Evolutionary conservation across 169 alveolate genomes (phyloP).

Genomic region (Cryptosporidium bovis): DNA sequence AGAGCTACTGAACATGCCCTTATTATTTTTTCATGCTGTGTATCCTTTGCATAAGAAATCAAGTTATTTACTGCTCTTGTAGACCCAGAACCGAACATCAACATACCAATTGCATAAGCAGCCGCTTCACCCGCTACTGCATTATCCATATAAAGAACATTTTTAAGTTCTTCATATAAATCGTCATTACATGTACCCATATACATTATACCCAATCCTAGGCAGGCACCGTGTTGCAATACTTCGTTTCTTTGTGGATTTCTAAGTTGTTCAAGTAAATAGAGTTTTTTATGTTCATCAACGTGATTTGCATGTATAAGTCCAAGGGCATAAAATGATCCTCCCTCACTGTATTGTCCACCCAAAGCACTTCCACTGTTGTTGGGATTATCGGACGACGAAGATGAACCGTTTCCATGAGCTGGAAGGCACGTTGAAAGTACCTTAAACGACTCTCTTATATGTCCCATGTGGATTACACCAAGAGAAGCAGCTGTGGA

Average conservation of each 20-base stretch:
- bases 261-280: conserved; percentile 85
- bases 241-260: conserved; percentile 85
- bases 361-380: conserved; percentile 65
- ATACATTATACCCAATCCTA: conserved; percentile 95
- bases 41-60: conserved; percentile 93
- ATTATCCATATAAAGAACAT: conserved; percentile 90
- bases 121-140: conserved; percentile 99
- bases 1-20: conserved; percentile 95
- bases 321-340: conserved; percentile 97
- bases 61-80: conserved; percentile 90
- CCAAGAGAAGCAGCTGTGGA: conserved; percentile 98
- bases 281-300: conserved; percentile 83
- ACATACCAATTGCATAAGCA: conserved; percentile 94
- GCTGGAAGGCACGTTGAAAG: conserved; percentile 76
- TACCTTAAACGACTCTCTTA: conserved; percentile 74
- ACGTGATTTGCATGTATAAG: conserved; percentile 91
- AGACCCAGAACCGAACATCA: conserved; percentile 91
- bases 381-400: conserved; percentile 21
- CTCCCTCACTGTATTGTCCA: conserved; percentile 94
- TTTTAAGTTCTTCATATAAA: conserved; percentile 89
- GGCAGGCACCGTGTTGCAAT: conserved; percentile 96
- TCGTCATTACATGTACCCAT: conserved; percentile 86
- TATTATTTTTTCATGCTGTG: conserved; percentile 97
- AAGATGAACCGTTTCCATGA: neutral
- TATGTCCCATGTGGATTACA: conserved; percentile 91